A percentile compares a stretch with the other conserved stretches of the same genome.
phyloP scores from a whole-genome alignment of 768 basidiomycete species.

The Tubosaeta sp. region DNA sequence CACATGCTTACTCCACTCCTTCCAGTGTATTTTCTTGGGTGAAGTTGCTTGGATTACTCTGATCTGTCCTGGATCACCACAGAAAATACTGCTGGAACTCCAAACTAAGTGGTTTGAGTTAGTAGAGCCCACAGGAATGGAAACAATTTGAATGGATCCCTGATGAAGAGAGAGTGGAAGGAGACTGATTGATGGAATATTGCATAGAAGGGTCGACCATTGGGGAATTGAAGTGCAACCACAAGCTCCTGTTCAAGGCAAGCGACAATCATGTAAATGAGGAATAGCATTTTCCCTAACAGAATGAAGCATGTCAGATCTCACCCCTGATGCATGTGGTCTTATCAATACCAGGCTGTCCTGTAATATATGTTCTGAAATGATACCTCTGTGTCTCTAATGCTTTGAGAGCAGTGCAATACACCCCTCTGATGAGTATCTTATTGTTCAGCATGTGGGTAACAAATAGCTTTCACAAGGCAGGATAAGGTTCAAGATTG shows the following conservation, averaged over 20 bases:
- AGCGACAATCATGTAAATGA: neutral
- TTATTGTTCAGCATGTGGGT: neutral
- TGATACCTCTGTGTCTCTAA: neutral
- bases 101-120: neutral
- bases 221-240: neutral
- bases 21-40: neutral
- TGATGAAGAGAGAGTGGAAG: neutral
- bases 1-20: no score
- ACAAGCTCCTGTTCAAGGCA: neutral
- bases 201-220: neutral
- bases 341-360: slow-evolving; percentile 8
- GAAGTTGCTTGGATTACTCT: neutral
- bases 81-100: neutral
- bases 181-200: neutral
- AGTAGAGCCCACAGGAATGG: neutral
- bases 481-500: neutral
- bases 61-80: rapidly evolving
- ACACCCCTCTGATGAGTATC: slow-evolving; percentile 2
- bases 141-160: neutral
- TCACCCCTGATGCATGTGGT: no score
- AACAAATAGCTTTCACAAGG: no score
- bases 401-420: neutral
- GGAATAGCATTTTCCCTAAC: neutral
- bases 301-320: neutral
- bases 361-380: neutral